Evolutionary conservation across 2,329 filamentous ascomycete genomes (phyloP), one percentile per base, ranked within the genome.

Genomic region (Apiospora pterosperma): DNA sequence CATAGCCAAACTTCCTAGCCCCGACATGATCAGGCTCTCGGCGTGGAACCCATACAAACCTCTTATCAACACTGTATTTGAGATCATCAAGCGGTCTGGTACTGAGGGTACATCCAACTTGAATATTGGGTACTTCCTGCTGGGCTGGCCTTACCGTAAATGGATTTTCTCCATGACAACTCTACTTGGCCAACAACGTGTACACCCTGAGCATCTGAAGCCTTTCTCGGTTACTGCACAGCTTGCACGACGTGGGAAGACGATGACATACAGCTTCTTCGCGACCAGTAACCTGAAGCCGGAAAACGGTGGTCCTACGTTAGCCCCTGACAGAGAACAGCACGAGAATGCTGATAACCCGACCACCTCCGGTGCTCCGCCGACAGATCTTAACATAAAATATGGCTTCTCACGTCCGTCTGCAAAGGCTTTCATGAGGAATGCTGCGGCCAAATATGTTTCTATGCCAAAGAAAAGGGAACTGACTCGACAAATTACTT

Each of bases 181-280:
- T 2, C 69, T 72, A 4, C 69, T 78, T 23, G 73, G 75, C 6
- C 66, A 71, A 70, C 78, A 66, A 5, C 72, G 77, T 38, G 71
- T 71, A n/a, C 80, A 83, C 64, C 80, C 80, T 21, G 59, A 69
- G 16, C 76, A 81, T 61, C 70, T 82, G 42, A 69, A 74, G 36
- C 76, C 78, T 23, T 77, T 82, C 36, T 75, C 78, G 63, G 73
- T 82, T 28, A 72, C 67, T 39, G 77, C 77, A 60, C 72, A 77
- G 55, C 69, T 79, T 5, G 74, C 74, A 10, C 78, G 79, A 8
- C 65, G 74, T 2, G 78, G 78, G 11, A 81, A 79, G 66, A 79
- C 78, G 34, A 77, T 76, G 62, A 77, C 78, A 11, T 82, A 81
- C 66, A 76, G 78, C 58, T 82, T 80, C 64, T 76, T 74, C 42